Evolutionary conservation across 2,329 filamentous ascomycete species (phyloP), one percentile per base, ranked within the genome.

Genomic region (Raffaelea ambrosiae): DNA sequence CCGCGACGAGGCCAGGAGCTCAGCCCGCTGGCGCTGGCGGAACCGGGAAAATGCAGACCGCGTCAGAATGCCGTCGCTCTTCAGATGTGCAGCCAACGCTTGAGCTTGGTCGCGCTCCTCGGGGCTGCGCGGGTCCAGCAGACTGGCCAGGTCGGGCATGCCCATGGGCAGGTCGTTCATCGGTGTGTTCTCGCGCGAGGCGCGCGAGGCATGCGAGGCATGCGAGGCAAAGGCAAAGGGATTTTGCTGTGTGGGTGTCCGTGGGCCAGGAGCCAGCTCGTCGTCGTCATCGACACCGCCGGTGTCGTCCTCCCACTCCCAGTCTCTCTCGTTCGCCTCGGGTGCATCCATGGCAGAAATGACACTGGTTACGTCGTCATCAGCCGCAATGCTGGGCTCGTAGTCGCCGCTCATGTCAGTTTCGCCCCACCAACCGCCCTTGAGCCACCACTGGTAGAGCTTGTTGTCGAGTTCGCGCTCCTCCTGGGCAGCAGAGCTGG

Each of bases 391-490:
- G 8, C 64, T 59, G 1, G 83, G 83, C 29, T 71, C 63, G 62
- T 90, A 97, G 53, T 91, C 85, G 23, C 86, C 86, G 58, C 87
- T 95, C 5, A 74, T 73, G 61, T 97, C 91, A 29, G 83, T 73
- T 16, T 83, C 82, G 1, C 91, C 90, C 82, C 88, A 96, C 69
- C 86, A 86, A 8, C 87, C 88, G 19, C 88, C 88, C 47, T 74
- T 72, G 46, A 85, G 81, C 86, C 88, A 97, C 79, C 90, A 93
- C 26, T 73, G 72, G 62, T 96, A 97, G 2, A 96, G 68, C 50
- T 81, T 83, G 2, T 76, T 73, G 54, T 91, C 84, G 3, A 96
- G 70, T 36, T 79, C 77, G 23, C 77, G 75, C 56, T 93, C 86
- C 38, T 81, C 68, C 19, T 38, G 43, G 16, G 31, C 44, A 10